A percentile compares a stretch with the other conserved stretches of the same genome.
These are phyloP conservation scores for Jatropha curcas DNA, from an alignment of 345 rosid species.

Conservation along the genomic window DNA sequence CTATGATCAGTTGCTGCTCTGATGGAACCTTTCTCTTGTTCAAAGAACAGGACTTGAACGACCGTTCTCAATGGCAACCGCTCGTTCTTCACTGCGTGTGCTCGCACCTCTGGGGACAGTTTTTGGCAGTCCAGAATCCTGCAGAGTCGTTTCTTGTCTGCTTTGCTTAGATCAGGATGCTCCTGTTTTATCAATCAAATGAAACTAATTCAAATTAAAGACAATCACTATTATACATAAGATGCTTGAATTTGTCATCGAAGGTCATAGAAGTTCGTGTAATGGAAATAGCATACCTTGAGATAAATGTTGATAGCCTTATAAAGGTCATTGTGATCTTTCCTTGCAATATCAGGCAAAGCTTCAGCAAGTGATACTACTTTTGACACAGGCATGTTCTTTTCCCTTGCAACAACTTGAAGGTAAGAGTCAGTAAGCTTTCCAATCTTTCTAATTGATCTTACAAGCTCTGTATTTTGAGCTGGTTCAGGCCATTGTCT, in stretches of 20 bases:
- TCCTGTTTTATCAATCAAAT: constrained; percentile 43
- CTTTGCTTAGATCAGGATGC: constrained; percentile 83
- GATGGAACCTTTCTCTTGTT: constrained; percentile 55
- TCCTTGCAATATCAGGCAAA: constrained; percentile 63
- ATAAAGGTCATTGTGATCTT: constrained; percentile 82
- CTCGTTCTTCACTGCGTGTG: constrained; percentile 94
- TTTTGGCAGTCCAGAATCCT: constrained; percentile 89
- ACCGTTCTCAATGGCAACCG: constrained; percentile 90
- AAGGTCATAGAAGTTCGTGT: too few relatives aligned
- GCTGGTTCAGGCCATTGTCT: constrained; percentile 50
- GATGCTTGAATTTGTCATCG: background rate
- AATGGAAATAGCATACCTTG: constrained; percentile 48
- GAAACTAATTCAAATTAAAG: too few relatives aligned
- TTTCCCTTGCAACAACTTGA: constrained; percentile 68
- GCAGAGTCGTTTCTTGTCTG: constrained; percentile 79
- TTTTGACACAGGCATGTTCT: constrained; percentile 56
- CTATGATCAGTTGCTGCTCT: constrained; percentile 19
- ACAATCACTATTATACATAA: background rate
- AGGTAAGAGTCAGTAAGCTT: constrained; percentile 78
- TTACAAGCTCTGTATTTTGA: constrained; percentile 42
- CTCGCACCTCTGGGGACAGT: constrained; percentile 76
- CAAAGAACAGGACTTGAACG: constrained; percentile 89
- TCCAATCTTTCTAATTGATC: constrained; percentile 63
- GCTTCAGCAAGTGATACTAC: constrained; percentile 69
- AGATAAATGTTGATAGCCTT: constrained; percentile 82